Base-by-base conservation (phyloP, 2,329 filamentous ascomycete genomes). In the Beauveria brongniartii region DNA sequence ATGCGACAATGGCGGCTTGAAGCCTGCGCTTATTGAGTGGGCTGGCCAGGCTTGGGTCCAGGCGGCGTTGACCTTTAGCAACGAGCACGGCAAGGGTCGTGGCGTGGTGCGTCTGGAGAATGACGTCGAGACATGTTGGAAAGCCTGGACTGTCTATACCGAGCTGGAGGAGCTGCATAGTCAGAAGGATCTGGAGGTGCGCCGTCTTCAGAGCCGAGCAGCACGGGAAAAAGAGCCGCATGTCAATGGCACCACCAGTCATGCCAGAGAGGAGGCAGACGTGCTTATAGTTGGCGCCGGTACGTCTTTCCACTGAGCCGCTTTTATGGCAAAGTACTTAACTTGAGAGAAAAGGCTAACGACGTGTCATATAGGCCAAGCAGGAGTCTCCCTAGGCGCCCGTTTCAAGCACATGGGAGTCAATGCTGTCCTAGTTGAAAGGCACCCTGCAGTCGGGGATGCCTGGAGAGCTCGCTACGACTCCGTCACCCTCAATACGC, bases 401-500 rank as follows among this genome's bases (percentile, higher is more conserved):
- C 57, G 57, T 26, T 40, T 59, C 57, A 52, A 53, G 22, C 34
- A 20, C 37, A 59, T 59, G 57, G 57, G 60, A 18, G 37, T 62
- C 43, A 43, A 16, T 3, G 46, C 54, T 1, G 3, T 22, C 20
- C 41, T 62, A 9, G 18, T 62, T 7, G 60, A 62, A 20, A 44
- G 60, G 30, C 26, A 26, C 34, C 26, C 37, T 34, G 44, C 30
- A 14, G 54, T 62, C 20, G 60, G 60, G 7, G 60, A 62, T 51
- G 26, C 26, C 8, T 62, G 54, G 60, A 53, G 60, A 48, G 20
- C 6, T 14, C 60, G 60, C 1, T 62, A 58, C 60, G 54, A 62
- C 24, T 57, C 60, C 1, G 47, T 62, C 3, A 62, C 48, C 9
- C 60, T 62, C 54, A 62, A 62, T 26, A 62, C 60, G 4, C 60